Evolutionary conservation across 441 rosid genomes (phyloP).

Genomic region (Adansonia madagascariensis): DNA sequence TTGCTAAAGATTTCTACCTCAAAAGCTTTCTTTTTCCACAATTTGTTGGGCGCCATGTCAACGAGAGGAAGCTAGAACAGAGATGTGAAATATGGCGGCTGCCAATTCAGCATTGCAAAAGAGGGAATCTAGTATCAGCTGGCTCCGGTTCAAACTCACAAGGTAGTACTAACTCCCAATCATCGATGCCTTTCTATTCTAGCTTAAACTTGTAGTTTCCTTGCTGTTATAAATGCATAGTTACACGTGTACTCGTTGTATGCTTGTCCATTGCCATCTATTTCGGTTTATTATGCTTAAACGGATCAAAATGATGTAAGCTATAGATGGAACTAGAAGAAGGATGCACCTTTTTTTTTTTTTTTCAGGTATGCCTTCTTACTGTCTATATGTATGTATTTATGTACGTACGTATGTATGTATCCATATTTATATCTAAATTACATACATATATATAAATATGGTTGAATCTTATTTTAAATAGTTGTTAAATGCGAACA

Average conservation of each 20-base stretch:
- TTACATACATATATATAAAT: no score
- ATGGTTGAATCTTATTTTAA: not conserved
- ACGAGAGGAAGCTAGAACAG: no score
- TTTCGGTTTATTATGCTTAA: conserved; percentile 34
- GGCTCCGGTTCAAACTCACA: conserved; percentile 33
- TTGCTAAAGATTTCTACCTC: no score
- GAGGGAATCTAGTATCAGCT: no score
- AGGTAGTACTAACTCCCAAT: conserved; percentile 45
- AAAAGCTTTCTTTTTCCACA: no score
- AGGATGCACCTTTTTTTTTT: not conserved
- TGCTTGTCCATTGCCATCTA: conserved; percentile 4
- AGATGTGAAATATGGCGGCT: no score
- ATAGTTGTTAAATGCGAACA: not conserved
- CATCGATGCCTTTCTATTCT: not conserved
- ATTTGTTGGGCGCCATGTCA: no score
- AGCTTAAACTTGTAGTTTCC: conserved; percentile 11
- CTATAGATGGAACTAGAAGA: conserved; percentile 4
- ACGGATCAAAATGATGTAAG: conserved; percentile 65
- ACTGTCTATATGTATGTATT: no score
- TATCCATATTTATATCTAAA: no score
- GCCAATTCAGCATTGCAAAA: no score
- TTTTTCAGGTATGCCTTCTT: no score
- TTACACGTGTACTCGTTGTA: not conserved
- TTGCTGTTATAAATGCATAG: not conserved
- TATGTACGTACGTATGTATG: no score